Conservation (phyloP, 441 rosid species). For the Gossypium gossypioides region DNA sequence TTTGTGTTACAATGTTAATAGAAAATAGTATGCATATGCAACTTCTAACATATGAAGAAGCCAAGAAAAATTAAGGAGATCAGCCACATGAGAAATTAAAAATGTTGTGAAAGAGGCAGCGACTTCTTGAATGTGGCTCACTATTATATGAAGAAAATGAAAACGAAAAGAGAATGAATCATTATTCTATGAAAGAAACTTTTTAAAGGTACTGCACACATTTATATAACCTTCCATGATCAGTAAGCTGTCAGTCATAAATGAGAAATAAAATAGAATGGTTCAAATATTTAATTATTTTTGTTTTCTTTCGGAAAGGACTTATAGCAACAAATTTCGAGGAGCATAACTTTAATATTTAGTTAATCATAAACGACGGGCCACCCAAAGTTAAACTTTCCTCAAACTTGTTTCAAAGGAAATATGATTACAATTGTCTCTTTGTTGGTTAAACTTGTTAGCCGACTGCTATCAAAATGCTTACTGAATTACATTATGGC, state of each 20-base stretch:
- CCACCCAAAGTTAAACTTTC: not conserved
- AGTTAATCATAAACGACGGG: not conserved
- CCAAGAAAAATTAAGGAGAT: not conserved
- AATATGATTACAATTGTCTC: not conserved
- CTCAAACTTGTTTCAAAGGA: not conserved
- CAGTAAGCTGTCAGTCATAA: not conserved
- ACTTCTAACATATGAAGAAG: not conserved
- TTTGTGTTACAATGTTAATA: conserved; percentile 8
- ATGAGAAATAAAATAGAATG: not conserved
- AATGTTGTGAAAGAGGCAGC: not conserved
- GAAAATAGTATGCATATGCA: not conserved
- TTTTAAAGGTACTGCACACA: not conserved
- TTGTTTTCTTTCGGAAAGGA: not conserved
- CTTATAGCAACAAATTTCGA: not conserved
- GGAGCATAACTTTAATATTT: not conserved
- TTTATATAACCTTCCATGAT: not conserved
- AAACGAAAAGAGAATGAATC: not conserved
- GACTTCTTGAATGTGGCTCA: not conserved
- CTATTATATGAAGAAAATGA: not conserved
- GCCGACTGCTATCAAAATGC: not conserved
- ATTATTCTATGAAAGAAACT: not conserved
- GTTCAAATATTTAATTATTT: not conserved
- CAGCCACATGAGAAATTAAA: not conserved
- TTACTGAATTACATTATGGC: not conserved
- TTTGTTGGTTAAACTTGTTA: not conserved